phyloP scores from a whole-genome alignment of 2,329 filamentous ascomycete species.

The Harringtonia lauricola region DNA sequence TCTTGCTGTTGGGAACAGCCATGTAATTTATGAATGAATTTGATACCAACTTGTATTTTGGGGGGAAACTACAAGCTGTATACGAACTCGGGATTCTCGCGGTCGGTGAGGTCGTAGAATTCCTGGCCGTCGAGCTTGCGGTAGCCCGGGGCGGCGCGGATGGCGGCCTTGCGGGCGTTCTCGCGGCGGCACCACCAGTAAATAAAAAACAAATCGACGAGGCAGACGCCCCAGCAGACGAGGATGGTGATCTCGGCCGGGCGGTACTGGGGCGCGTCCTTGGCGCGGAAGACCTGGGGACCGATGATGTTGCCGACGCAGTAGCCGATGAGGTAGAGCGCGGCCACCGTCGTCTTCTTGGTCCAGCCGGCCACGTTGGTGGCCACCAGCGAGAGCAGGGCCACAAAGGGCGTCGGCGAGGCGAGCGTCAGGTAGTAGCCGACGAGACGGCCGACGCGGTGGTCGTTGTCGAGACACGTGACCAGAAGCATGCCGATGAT shows the following conservation, averaged over 20 bases:
- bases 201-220: constrained; percentile 38
- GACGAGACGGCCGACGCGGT: constrained; percentile 45
- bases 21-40: background rate
- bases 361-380: constrained; percentile 48
- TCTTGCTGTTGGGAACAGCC: too few species aligned
- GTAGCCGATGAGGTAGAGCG: constrained; percentile 40
- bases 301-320: constrained; percentile 42
- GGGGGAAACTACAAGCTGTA: constrained; percentile 48
- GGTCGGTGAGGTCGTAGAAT: constrained; percentile 55
- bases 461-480: constrained; percentile 45
- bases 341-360: constrained; percentile 47
- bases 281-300: constrained; percentile 44
- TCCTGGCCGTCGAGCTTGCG: constrained; percentile 55
- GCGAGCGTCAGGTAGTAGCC: constrained; percentile 57
- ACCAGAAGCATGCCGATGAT: constrained; percentile 56
- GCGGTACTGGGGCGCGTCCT: constrained; percentile 47
- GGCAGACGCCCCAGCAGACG: constrained; percentile 41
- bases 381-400: constrained; percentile 49
- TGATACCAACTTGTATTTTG: too few species aligned
- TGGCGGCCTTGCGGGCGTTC: constrained; percentile 46
- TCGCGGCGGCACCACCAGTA: constrained; percentile 48
- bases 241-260: constrained; percentile 54
- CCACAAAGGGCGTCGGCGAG: constrained; percentile 50
- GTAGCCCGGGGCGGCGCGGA: constrained; percentile 43
- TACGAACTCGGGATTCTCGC: constrained; percentile 53